Evolutionary conservation across 139 green algal species (phyloP).

Genomic region (Auxenochlorella pyrenoidosa): DNA sequence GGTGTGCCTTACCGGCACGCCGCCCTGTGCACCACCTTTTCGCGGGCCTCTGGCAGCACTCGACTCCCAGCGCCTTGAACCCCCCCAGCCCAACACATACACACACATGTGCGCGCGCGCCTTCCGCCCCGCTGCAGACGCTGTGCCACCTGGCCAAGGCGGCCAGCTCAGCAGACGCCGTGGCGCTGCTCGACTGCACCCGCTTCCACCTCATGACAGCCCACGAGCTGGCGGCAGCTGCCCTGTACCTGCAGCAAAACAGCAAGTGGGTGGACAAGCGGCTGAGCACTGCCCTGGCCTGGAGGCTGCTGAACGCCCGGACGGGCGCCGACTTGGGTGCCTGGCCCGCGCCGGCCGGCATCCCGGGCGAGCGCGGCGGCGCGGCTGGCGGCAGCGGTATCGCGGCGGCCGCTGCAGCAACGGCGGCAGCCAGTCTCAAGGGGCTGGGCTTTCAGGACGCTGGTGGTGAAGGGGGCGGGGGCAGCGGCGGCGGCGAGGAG

Average conservation of each 20-base stretch:
- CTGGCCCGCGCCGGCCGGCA: background rate
- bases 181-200: conserved; percentile 11
- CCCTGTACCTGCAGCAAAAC: conserved; percentile 20
- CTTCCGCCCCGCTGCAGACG: background rate
- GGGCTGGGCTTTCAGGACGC: background rate
- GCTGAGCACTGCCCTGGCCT: conserved; percentile 1
- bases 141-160: conserved; percentile 29
- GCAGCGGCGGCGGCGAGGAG: background rate
- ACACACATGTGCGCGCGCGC: no score
- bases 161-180: conserved; percentile 19
- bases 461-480: background rate
- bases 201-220: background rate
- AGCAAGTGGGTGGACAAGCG: conserved; percentile 18
- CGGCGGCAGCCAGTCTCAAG: background rate
- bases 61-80: no score
- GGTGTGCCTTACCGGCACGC: no score
- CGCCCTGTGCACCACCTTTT: no score
- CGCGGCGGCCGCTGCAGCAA: background rate
- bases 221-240: background rate
- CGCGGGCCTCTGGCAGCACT: no score
- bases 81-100: no score
- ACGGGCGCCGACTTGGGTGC: background rate
- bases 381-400: background rate
- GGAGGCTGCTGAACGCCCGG: conserved; percentile 12
- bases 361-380: background rate